These are phyloP conservation scores for Plenodomus lindquistii DNA, from an alignment of 2,329 filamentous ascomycete genomes.

Conservation along the genomic window DNA sequence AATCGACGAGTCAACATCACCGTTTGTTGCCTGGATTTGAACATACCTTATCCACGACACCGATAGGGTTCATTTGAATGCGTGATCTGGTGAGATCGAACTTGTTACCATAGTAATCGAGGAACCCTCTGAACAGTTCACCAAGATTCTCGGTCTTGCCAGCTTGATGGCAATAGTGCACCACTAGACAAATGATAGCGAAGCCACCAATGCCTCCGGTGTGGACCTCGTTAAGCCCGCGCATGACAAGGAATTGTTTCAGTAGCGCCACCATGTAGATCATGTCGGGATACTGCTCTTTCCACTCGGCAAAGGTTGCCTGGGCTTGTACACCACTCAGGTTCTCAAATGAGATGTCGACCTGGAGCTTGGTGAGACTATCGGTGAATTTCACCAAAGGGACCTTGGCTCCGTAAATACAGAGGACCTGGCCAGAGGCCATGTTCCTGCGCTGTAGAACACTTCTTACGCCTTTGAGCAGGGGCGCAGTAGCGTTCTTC, in stretches of 20 bases:
- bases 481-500: conserved; percentile 56
- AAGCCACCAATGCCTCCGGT: conserved; percentile 93
- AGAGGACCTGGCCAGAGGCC: conserved; percentile 61
- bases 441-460: conserved; percentile 62
- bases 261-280: conserved; percentile 82
- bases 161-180: conserved; percentile 78
- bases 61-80: conserved; percentile 72
- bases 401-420: conserved; percentile 77
- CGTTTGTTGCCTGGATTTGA: background rate
- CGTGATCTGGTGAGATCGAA: conserved; percentile 73
- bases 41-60: conserved; percentile 75
- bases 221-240: conserved; percentile 87
- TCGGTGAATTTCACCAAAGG: conserved; percentile 93
- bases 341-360: conserved; percentile 96
- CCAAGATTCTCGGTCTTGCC: conserved; percentile 66
- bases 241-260: conserved; percentile 91
- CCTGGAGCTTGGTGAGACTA: conserved; percentile 72
- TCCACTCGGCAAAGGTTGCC: conserved; percentile 80
- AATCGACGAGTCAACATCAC: background rate
- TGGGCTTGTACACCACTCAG: conserved; percentile 78
- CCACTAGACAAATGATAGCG: conserved; percentile 89
- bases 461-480: conserved; percentile 65
- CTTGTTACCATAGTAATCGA: conserved; percentile 83
- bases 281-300: conserved; percentile 78
- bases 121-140: conserved; percentile 81